Evolutionary conservation across 2,329 filamentous ascomycete species (phyloP), one percentile per base, ranked within the genome.

Genomic region (Cladosporium halotolerans): DNA sequence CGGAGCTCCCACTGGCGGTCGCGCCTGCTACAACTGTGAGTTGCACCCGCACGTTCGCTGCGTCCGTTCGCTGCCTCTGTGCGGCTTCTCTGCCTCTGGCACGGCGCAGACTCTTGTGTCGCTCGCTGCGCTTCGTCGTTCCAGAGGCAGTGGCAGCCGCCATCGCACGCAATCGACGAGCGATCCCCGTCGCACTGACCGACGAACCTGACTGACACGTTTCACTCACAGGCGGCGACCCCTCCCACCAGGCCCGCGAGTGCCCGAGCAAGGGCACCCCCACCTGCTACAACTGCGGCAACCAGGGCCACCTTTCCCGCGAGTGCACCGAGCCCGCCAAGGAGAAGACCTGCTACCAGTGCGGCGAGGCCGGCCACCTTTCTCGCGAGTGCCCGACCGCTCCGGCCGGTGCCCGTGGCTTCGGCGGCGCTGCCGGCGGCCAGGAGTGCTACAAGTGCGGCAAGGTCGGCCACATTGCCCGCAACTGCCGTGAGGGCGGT

Each of bases 381-480:
- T 93, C 88, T 65, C 90, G 92, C 65, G 91, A 96, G 68, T 91
- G 87, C 77, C 75, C 73, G 57, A 74, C 54, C 66, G 83, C 57
- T 75, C 70, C 74, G 57, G 66, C 68, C 51, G 63, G 62, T 55
- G 46, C 63, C 54, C 69, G 68, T 43, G 60, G 62, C 50, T 73
- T 73, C 63, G 74, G 73, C 61, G 76, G 73, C 60, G 68, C 68
- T 47, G 67, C 71, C 55, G 61, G 59, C 40, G 58, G 76, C 58
- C 73, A 74, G 66, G 78, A 64, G 74, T 86, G 63, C 84, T 96
- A 96, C 84, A 96, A 96, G 86, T 99, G 93, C 76, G 91, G 91
- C 59, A 88, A 96, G 79, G 81, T 90, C 62, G 93, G 93, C 57
- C 93, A 97, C 81, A 96, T 97, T 72, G 92, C 93, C 64, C 89